A percentile compares a stretch with the other conserved stretches of the same genome.
Evolutionary conservation across 331 rosid genomes (phyloP).

Genomic region (Quercus phellos): DNA sequence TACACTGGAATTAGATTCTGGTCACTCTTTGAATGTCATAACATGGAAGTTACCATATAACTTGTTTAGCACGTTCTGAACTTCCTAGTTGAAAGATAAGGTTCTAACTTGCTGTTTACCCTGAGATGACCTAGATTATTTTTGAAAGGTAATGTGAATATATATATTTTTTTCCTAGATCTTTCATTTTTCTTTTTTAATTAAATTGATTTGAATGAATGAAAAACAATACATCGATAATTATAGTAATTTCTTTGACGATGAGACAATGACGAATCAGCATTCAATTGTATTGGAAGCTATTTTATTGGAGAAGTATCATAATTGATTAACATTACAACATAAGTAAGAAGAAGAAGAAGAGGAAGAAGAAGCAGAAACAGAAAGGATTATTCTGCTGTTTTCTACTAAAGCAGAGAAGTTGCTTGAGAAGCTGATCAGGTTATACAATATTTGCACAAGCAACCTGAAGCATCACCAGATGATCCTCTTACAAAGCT

Average conservation of each 20-base stretch:
- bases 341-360: too few relatives aligned
- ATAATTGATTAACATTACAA: too few relatives aligned
- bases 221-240: neutral
- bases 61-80: too few relatives aligned
- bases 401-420: neutral
- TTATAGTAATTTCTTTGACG: neutral
- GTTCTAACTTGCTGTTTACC: too few relatives aligned
- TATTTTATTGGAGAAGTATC: too few relatives aligned
- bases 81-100: too few relatives aligned
- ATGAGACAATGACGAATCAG: neutral
- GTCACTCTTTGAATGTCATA: neutral
- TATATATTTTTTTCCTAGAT: neutral
- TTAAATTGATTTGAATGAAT: neutral
- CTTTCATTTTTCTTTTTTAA: neutral
- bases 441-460: neutral
- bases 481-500: too few relatives aligned
- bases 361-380: too few relatives aligned
- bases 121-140: neutral
- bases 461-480: neutral
- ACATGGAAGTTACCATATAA: too few relatives aligned
- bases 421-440: neutral
- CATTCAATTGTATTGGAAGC: too few relatives aligned
- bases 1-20: neutral
- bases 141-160: neutral
- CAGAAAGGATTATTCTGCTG: too few relatives aligned